Conservation (phyloP, 805 yeast genomes). For the Dipodascus geniculatus region DNA sequence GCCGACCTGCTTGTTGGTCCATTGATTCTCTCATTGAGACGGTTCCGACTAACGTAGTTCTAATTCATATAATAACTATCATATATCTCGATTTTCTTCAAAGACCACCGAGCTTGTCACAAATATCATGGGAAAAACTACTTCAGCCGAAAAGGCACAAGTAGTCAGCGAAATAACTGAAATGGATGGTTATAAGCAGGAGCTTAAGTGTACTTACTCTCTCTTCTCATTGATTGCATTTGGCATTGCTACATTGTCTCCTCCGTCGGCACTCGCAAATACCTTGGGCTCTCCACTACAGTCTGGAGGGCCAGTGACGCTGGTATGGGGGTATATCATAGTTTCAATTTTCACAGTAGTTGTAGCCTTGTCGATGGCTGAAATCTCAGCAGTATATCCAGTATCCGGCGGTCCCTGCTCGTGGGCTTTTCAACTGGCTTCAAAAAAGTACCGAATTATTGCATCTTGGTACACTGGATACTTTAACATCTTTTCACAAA, state of each 20-base stretch:
- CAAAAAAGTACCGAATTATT: constrained; percentile 11
- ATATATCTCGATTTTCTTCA: too few relatives aligned
- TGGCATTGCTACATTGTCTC: constrained; percentile 51
- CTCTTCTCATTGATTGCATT: constrained; percentile 38
- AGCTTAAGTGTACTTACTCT: constrained; percentile 46
- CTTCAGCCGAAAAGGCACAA: background rate
- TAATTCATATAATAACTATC: too few relatives aligned
- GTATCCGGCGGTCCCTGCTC: constrained; percentile 61
- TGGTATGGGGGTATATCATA: constrained; percentile 48
- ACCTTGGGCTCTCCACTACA: constrained; percentile 49
- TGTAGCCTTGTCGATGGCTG: constrained; percentile 55
- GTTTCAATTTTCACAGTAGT: constrained; percentile 42
- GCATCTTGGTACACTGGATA: constrained; percentile 12
- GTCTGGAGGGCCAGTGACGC: constrained; percentile 50
- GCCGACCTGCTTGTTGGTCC: too few relatives aligned
- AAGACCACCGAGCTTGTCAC: too few relatives aligned
- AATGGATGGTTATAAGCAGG: constrained; percentile 47
- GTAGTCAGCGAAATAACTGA: background rate
- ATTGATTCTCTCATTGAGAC: too few relatives aligned
- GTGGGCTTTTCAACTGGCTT: constrained; percentile 37
- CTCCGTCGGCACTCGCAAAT: constrained; percentile 54
- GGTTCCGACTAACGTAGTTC: too few relatives aligned
- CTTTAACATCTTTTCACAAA: constrained; percentile 1
- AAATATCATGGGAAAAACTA: background rate
- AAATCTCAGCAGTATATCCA: constrained; percentile 53